Conservation (phyloP, 176 grass and related monocot species). For the Tuctoria greenei region DNA sequence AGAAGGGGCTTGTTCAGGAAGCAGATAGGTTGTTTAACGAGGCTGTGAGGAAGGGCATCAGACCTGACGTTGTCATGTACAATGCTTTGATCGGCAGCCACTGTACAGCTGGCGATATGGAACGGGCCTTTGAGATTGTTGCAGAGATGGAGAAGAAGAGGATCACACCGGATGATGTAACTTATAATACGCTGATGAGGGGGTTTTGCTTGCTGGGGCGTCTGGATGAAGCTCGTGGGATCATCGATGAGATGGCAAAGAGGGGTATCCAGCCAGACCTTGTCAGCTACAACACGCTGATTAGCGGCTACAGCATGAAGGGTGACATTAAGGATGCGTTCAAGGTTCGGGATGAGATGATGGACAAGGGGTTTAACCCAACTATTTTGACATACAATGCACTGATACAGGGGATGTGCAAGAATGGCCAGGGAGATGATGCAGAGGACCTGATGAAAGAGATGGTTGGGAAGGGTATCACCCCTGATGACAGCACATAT, state of each 20-base stretch:
- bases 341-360: conserved; percentile 63
- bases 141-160: conserved; percentile 58
- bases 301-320: conserved; percentile 65
- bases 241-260: conserved; percentile 70
- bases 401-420: conserved; percentile 58
- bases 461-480: conserved; percentile 66
- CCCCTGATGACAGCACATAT: conserved; percentile 60
- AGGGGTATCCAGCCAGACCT: conserved; percentile 71
- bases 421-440: conserved; percentile 54
- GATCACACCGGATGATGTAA: conserved; percentile 57
- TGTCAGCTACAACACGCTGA: conserved; percentile 68
- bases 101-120: conserved; percentile 43
- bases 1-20: conserved; percentile 46
- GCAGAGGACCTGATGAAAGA: conserved; percentile 68
- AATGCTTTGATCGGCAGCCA: conserved; percentile 69
- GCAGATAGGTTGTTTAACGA: conserved; percentile 51
- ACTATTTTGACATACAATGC: conserved; percentile 69
- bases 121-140: conserved; percentile 49
- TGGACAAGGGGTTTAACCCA: conserved; percentile 65
- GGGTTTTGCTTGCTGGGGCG: conserved; percentile 60
- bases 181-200: conserved; percentile 65
- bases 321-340: conserved; percentile 72
- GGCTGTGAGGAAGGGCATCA: conserved; percentile 53
- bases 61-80: conserved; percentile 62
- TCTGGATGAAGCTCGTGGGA: conserved; percentile 41